These are phyloP conservation scores for Solanum pennellii DNA, from an alignment of 257 asterid species.

Conservation along the genomic window DNA sequence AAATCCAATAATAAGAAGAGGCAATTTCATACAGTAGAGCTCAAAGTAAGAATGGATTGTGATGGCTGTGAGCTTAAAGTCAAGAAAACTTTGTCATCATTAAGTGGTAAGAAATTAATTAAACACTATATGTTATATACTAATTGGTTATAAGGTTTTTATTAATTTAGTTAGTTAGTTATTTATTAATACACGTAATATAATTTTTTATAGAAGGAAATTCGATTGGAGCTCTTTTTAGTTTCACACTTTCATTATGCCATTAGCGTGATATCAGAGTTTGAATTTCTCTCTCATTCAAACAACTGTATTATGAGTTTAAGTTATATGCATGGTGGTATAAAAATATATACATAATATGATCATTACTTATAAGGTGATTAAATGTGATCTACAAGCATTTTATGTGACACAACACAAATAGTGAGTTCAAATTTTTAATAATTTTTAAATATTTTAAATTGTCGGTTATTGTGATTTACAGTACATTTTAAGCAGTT, in stretches of 20 bases:
- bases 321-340: not conserved
- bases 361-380: not conserved
- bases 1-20: conserved; percentile 51
- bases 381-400: not conserved
- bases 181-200: not conserved
- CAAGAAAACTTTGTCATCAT: conserved; percentile 63
- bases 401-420: not conserved
- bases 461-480: rapidly evolving
- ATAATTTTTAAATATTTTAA: not conserved
- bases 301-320: not conserved
- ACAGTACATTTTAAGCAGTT: no score
- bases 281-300: not conserved
- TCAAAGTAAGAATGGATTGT: conserved; percentile 91
- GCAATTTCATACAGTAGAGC: conserved; percentile 56
- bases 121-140: not conserved
- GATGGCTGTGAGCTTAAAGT: conserved; percentile 91
- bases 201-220: not conserved
- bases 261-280: not conserved
- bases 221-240: not conserved
- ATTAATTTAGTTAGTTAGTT: not conserved
- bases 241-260: not conserved
- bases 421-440: not conserved
- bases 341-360: not conserved
- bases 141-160: not conserved
- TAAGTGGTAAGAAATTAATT: conserved; percentile 32